Evolutionary conservation across 176 grass and related monocot species (phyloP).

Genomic region (Triticum timopheevii): DNA sequence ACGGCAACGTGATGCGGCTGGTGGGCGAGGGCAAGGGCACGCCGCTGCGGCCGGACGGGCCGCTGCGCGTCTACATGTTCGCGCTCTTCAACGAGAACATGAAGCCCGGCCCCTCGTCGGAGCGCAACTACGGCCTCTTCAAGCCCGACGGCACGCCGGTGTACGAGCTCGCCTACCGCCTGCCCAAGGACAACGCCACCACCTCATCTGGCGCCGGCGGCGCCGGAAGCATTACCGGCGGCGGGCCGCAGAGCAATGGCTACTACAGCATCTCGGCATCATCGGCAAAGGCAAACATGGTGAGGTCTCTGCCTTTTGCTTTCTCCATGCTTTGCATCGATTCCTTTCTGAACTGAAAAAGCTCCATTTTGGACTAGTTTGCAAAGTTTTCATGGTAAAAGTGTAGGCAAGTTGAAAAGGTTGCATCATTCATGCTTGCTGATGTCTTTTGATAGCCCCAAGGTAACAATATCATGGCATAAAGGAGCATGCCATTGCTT

Average conservation of each 20-base stretch:
- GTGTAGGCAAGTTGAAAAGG: neutral
- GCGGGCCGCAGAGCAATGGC: conserved; percentile 10
- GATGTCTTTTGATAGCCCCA: neutral
- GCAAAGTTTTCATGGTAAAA: neutral
- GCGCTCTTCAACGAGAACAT: conserved; percentile 86
- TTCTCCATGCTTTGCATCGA: neutral
- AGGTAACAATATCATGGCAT: neutral
- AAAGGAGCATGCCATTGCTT: neutral
- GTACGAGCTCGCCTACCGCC: conserved; percentile 52
- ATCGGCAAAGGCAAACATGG: neutral
- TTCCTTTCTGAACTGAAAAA: neutral
- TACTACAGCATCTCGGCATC: conserved; percentile 61
- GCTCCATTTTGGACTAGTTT: neutral
- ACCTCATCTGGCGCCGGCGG: conserved; percentile 25
- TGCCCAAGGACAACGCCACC: conserved; percentile 43
- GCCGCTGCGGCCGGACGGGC: conserved; percentile 46
- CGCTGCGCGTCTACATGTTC: conserved; percentile 63
- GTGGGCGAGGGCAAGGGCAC: conserved; percentile 65
- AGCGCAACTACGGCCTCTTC: conserved; percentile 73
- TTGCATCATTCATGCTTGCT: too few relatives aligned
- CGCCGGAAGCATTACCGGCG: conserved; percentile 20
- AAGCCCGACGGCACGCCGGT: conserved; percentile 62
- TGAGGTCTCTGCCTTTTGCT: neutral
- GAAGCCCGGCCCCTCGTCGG: conserved; percentile 65
- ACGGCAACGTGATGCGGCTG: conserved; percentile 62